Percentiles rank a stretch among this genome's conserved stretches.
Evolutionary conservation across 352 stramenopile genomes (phyloP).

Genomic region (Elongisporangium anandrum): DNA sequence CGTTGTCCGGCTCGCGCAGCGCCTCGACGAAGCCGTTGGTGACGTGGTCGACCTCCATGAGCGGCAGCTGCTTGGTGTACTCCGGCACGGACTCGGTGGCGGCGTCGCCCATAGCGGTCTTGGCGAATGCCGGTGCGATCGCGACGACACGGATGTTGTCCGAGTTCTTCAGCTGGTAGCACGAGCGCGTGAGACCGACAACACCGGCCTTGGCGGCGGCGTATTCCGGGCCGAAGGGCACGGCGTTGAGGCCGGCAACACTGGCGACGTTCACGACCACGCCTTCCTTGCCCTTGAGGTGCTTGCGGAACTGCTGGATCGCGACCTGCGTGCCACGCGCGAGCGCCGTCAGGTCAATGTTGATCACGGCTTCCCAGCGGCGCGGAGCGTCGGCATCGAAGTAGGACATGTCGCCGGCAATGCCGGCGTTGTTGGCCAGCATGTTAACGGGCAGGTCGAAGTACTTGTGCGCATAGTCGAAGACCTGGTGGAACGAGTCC

Average conservation of each 20-base stretch:
- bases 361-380: constrained; percentile 60
- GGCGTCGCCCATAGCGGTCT: constrained; percentile 58
- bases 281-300: constrained; percentile 50
- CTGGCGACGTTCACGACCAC: constrained; percentile 73
- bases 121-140: constrained; percentile 61
- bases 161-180: constrained; percentile 52
- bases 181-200: constrained; percentile 65
- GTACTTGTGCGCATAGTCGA: constrained; percentile 52
- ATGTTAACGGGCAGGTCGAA: constrained; percentile 64
- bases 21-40: constrained; percentile 48
- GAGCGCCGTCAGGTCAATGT: constrained; percentile 68
- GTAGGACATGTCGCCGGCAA: constrained; percentile 51
- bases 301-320: constrained; percentile 54
- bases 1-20: constrained; percentile 50
- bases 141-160: constrained; percentile 69
- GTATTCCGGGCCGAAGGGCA: constrained; percentile 63
- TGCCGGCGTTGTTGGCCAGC: constrained; percentile 80
- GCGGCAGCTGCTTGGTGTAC: constrained; percentile 51
- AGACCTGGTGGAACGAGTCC: constrained; percentile 53
- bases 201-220: constrained; percentile 70
- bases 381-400: constrained; percentile 26
- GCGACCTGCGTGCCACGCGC: constrained; percentile 66
- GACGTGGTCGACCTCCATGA: constrained; percentile 44
- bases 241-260: constrained; percentile 47
- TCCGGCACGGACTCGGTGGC: constrained; percentile 29